Base-by-base conservation (phyloP, 2,329 filamentous ascomycete species). In the Colletotrichum sp. region DNA sequence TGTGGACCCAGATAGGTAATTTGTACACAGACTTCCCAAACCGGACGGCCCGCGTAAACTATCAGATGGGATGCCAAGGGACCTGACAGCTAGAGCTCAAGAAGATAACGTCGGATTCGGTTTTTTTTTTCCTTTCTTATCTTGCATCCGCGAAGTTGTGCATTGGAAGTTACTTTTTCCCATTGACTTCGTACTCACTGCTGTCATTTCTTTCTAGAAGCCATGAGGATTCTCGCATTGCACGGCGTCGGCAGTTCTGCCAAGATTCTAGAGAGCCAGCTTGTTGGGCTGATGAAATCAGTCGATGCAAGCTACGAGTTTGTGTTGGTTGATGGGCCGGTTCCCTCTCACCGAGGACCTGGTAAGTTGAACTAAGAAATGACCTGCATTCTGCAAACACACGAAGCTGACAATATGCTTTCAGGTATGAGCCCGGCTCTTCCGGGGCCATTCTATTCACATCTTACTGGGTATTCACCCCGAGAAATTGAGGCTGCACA, bases 241-340 rank as follows among this genome's bases (percentile, higher is more conserved):
- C 66, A 71, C 24, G 65, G 68, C n/a, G 60, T 68, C 26, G 68
- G 72, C 67, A 74, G 72, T 21, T 74, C 72, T 65, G 72, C 72
- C 67, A 71, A 65, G 6, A 71, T 74, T 18, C 26, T 74, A 6
- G 59, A 76, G n/a, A 64, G n/a, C 13, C 73, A 77, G 60, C 36
- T 77, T 1, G 43, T 60, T 4, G 63, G 63, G 21, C 36, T 77
- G 24, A 66, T 76, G 32, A 64, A 48, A 21, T 60, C 72, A 4
- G 48, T 65, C 7, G 75, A 77, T 30, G 48, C 73, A 21, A 75
- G 66, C 73, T 75, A 77, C 55, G 73, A 77, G 65, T 77, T 77
- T 52, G 65, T 77, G 16, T 68, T 76, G 12, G 68, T 76, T 7
- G 73, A 77, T 21, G 75, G 75, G 5, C 26, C 48, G 0, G 26